A percentile compares a stretch with the other conserved stretches of the same genome.
phyloP scores from a whole-genome alignment of 2,329 filamentous ascomycete genomes.

The Akanthomyces muscarius region DNA sequence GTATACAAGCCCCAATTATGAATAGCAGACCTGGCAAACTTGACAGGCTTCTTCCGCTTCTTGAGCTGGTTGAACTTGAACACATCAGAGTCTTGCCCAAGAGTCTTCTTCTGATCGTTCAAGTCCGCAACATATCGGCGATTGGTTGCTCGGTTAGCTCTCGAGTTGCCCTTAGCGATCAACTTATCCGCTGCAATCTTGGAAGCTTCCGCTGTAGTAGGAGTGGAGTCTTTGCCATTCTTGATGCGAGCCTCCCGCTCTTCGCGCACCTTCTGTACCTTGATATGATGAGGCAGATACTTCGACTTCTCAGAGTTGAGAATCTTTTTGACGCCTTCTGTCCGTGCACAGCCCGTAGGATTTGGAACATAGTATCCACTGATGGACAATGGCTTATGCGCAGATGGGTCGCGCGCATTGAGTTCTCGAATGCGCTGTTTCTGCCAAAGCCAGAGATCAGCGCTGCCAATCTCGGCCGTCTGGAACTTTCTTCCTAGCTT shows the following conservation, averaged over 20 bases:
- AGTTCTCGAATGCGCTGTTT: conserved; percentile 53
- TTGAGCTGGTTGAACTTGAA: conserved; percentile 98
- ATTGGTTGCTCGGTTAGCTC: conserved; percentile 92
- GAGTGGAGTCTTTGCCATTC: conserved; percentile 61
- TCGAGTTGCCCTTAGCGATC: conserved; percentile 81
- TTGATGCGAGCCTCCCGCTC: conserved; percentile 78
- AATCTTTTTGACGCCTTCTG: conserved; percentile 92
- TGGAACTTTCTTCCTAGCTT: conserved; percentile 48
- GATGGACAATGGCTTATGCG: conserved; percentile 41
- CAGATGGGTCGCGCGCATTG: conserved; percentile 37
- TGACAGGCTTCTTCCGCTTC: conserved; percentile 98
- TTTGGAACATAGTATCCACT: conserved; percentile 80
- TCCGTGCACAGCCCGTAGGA: conserved; percentile 77
- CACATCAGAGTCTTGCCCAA: conserved; percentile 80
- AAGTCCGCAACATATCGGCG: conserved; percentile 91
- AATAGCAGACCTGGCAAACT: conserved; percentile 94
- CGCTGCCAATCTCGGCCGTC: conserved; percentile 42
- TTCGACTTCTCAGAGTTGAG: conserved; percentile 97
- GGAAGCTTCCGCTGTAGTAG: conserved; percentile 64
- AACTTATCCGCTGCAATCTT: conserved; percentile 75
- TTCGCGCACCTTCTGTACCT: conserved; percentile 85
- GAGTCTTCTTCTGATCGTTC: conserved; percentile 86
- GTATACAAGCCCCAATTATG: conserved; percentile 99
- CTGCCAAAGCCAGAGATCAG: conserved; percentile 55
- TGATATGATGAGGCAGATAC: conserved; percentile 95